Evolutionary conservation across 2,329 filamentous ascomycete species (phyloP).

Genomic region (Thermothelomyces thermophilus): DNA sequence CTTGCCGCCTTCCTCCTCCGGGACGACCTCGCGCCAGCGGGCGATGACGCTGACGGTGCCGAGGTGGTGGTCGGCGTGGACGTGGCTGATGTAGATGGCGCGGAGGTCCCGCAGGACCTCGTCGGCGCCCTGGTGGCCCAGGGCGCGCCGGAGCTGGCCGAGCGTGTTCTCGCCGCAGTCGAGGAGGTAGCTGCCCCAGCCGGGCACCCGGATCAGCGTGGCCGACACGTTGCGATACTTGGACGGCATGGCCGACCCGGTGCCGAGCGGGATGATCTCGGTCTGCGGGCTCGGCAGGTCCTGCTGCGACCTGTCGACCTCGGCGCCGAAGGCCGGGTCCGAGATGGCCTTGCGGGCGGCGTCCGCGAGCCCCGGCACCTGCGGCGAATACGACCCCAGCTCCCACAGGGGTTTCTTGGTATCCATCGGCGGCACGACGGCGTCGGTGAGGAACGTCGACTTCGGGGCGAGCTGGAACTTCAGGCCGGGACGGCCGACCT

Average conservation of each 20-base stretch:
- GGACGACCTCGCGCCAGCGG: conserved; percentile 57
- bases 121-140: conserved; percentile 55
- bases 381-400: conserved; percentile 24
- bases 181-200: conserved; percentile 79
- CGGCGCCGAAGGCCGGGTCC: conserved; percentile 40
- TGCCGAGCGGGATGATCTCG: conserved; percentile 82
- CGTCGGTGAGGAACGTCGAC: conserved; percentile 39
- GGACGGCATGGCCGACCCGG: conserved; percentile 81
- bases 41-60: conserved; percentile 77
- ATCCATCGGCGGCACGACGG: conserved; percentile 44
- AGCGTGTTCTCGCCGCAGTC: conserved; percentile 91
- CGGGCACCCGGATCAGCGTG: conserved; percentile 77
- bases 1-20: conserved; percentile 3
- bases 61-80: conserved; percentile 94
- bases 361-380: conserved; percentile 48
- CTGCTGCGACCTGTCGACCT: conserved; percentile 47
- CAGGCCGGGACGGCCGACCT: conserved; percentile 37
- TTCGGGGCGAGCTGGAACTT: conserved; percentile 43
- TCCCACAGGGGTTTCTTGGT: conserved; percentile 37
- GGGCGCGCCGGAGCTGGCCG: conserved; percentile 75
- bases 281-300: conserved; percentile 67
- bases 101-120: conserved; percentile 72
- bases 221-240: conserved; percentile 94
- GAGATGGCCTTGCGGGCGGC: conserved; percentile 38
- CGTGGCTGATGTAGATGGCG: conserved; percentile 86